These are phyloP conservation scores for Ogataea wickerhamii DNA, from an alignment of 805 yeast genomes.

Conservation along the genomic window DNA sequence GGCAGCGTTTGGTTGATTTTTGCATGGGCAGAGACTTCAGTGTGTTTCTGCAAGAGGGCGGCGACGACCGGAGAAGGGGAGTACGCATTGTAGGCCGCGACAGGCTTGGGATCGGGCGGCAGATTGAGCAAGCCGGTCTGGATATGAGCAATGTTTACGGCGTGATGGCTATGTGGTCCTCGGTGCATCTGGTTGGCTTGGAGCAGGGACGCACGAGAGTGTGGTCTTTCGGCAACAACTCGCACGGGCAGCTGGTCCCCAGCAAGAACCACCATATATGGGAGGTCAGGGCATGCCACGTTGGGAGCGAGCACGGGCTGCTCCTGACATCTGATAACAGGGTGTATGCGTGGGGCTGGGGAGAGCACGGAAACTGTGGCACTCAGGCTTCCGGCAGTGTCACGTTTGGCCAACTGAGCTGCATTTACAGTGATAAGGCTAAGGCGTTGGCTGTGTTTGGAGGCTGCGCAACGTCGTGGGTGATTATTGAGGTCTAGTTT, in stretches of 20 bases:
- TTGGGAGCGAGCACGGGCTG: conserved; percentile 90
- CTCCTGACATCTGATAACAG: conserved; percentile 27
- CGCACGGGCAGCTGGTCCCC: conserved; percentile 62
- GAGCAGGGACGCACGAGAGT: conserved; percentile 20
- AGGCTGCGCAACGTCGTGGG: conserved; percentile 73
- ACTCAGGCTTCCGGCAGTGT: conserved; percentile 25
- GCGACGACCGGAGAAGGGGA: neutral
- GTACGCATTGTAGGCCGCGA: conserved; percentile 35
- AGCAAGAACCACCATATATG: neutral
- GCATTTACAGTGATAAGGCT: conserved; percentile 24
- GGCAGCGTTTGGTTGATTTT: conserved; percentile 12
- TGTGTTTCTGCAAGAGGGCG: conserved; percentile 27
- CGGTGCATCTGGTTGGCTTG: conserved; percentile 48
- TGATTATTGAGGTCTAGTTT: conserved; percentile 21
- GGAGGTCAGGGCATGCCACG: conserved; percentile 30
- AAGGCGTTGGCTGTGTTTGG: conserved; percentile 39
- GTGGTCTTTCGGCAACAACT: conserved; percentile 65
- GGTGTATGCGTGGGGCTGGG: conserved; percentile 94
- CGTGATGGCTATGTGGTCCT: conserved; percentile 72
- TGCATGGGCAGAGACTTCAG: conserved; percentile 61
- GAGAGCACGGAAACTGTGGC: conserved; percentile 97
- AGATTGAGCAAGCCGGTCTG: conserved; percentile 2
- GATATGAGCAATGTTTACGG: conserved; percentile 11
- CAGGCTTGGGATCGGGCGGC: conserved; percentile 18
- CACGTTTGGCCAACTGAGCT: conserved; percentile 37